Base-by-base conservation (phyloP, 2,329 filamentous ascomycete species). In the Stylonectria norvegica region DNA sequence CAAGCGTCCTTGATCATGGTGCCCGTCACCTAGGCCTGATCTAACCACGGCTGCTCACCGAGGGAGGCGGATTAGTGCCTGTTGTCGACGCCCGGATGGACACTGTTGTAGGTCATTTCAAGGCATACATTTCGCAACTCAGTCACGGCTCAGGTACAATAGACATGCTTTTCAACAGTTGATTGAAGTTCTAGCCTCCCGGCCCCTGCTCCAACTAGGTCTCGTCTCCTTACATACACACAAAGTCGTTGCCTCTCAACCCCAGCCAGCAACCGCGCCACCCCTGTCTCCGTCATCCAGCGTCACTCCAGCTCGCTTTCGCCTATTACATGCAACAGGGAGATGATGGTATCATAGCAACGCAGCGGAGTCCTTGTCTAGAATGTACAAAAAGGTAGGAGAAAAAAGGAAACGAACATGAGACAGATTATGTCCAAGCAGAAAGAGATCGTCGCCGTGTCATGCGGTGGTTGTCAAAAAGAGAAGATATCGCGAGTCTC, bases 371-470 rank as follows among this genome's bases (percentile, higher is more conserved):
- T 54, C 56, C 41, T 42, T 46, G 49, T 62, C 60, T 63, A 61
- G 53, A 59, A 64, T 63, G 54, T 61, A 64, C 56, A 61, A 41
- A 44, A 56, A 58, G 51, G 40, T 40, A n/a, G n/a, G 37, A 45
- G 33, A 36, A 52, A 50, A 42, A 47, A 36, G 42, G 45, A 48
- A 57, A 49, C 43, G 50, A 56, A 50, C 55, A 59, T 59, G 48
- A 58, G 45, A 48, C 54, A 49, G 54, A 61, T 61, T 55, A 61
- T 53, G 61, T 60, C 59, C 55, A 55, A 53, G 44, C 49, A 51
- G 38, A 53, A 45, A 53, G 25, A 49, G 53, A 44, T 53, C 52
- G 53, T 60, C 51, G 55, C 53, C 48, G 47, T 49, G 51, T 51
- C 52, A 57, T 58, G 55, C 51, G 39, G 44, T 43, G 43, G 38